Conservation (phyloP, 306 rosid genomes). For the Medicago ruthenica region DNA sequence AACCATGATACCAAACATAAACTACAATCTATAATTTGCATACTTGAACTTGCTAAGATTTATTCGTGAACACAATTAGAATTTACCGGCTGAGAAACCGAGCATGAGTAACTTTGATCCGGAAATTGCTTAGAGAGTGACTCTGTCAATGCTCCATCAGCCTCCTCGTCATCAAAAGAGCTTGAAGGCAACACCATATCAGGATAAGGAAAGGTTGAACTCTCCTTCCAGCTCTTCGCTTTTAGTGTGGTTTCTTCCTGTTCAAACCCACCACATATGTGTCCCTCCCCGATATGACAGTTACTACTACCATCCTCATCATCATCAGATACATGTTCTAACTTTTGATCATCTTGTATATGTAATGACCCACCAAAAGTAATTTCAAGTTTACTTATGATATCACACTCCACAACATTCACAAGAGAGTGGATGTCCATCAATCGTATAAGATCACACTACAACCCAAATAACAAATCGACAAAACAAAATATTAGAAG, state of each 20-base stretch:
- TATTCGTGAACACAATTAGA: not conserved
- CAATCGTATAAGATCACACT: constrained; percentile 38
- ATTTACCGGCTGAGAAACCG: constrained; percentile 64
- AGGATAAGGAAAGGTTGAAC: constrained; percentile 56
- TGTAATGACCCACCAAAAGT: constrained; percentile 50
- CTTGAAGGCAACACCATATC: constrained; percentile 35
- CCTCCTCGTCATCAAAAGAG: constrained; percentile 49
- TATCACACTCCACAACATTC: constrained; percentile 26
- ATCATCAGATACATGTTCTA: constrained; percentile 38
- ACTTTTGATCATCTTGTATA: constrained; percentile 47
- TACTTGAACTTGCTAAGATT: not conserved
- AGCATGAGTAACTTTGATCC: constrained; percentile 47
- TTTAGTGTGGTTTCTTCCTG: constrained; percentile 30
- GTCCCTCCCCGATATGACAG: constrained; percentile 35
- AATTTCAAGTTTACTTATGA: constrained; percentile 53
- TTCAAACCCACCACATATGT: constrained; percentile 10
- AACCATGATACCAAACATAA: no score
- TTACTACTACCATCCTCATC: constrained; percentile 23
- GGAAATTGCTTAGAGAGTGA: constrained; percentile 43
- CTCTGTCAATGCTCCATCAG: constrained; percentile 38
- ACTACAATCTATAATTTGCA: not conserved
- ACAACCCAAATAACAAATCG: constrained; percentile 44
- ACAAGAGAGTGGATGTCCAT: constrained; percentile 61
- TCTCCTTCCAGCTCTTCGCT: constrained; percentile 43
- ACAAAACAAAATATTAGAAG: constrained; percentile 6